These are phyloP conservation scores for Trichosanthes truncata DNA, from an alignment of 306 rosid genomes.

Conservation along the genomic window DNA sequence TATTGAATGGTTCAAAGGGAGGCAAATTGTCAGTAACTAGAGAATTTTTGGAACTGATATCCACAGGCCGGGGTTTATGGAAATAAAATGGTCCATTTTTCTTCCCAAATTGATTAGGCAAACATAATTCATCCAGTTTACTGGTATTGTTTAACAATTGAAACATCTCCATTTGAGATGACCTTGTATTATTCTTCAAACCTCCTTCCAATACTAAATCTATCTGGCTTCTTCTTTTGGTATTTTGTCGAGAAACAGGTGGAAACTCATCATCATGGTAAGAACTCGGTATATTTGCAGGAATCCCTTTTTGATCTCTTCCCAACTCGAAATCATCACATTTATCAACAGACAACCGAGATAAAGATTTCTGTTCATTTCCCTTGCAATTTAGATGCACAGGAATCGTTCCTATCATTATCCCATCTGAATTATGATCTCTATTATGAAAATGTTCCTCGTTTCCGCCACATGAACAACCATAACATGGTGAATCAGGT, in stretches of 20 bases:
- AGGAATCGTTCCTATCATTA: conserved; percentile 9
- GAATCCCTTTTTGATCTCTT: background rate
- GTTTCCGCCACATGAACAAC: background rate
- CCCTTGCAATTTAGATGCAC: background rate
- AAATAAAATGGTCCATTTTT: conserved; percentile 3
- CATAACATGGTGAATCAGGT: background rate
- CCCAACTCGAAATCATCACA: background rate
- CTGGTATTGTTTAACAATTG: background rate
- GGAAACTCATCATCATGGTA: background rate
- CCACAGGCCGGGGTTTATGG: background rate
- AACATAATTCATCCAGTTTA: background rate
- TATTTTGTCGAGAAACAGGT: background rate
- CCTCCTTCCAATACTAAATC: background rate
- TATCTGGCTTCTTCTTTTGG: conserved; percentile 4
- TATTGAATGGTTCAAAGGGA: conserved; percentile 26
- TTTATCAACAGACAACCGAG: background rate
- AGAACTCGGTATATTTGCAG: background rate
- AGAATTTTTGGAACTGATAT: background rate
- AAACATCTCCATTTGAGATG: background rate
- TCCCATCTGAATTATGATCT: background rate
- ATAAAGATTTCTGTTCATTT: background rate
- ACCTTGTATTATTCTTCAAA: background rate
- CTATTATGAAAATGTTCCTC: background rate
- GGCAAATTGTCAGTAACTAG: background rate
- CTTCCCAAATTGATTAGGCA: conserved; percentile 16